A percentile compares a stretch with the other conserved stretches of the same genome.
Conservation (phyloP, 2,329 filamentous ascomycete species). For the Ampelomyces quisqualis region DNA sequence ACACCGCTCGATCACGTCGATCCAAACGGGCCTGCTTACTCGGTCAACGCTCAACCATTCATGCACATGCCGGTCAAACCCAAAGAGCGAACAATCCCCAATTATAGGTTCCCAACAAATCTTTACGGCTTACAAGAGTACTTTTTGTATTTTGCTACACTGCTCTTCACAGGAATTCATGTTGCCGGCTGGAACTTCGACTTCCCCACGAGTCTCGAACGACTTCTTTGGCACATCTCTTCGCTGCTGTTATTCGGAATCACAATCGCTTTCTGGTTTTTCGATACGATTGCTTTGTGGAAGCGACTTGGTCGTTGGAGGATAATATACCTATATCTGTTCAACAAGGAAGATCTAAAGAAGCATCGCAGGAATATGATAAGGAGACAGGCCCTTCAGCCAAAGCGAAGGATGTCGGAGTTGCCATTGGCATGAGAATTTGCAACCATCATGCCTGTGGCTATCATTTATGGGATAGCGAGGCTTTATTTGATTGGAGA, state of each 20-base stretch:
- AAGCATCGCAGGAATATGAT: conserved; percentile 8
- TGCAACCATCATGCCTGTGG: conserved; percentile 17
- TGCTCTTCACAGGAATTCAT: conserved; percentile 14
- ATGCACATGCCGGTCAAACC: conserved; percentile 20
- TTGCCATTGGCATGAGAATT: conserved; percentile 20
- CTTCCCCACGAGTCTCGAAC: conserved; percentile 11
- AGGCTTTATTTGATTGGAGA: conserved; percentile 20
- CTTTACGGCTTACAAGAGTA: conserved; percentile 18
- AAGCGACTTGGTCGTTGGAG: conserved; percentile 19
- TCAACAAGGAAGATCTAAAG: conserved; percentile 11
- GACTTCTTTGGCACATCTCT: conserved; percentile 12
- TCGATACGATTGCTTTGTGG: conserved; percentile 21
- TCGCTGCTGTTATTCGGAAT: conserved; percentile 17
- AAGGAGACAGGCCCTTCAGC: conserved; percentile 8
- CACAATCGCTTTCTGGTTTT: conserved; percentile 20
- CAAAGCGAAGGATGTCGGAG: conserved; percentile 16
- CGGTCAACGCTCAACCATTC: conserved; percentile 20
- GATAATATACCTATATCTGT: conserved; percentile 12
- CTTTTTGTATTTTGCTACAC: conserved; percentile 11
- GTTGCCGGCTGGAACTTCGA: conserved; percentile 17
- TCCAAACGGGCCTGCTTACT: conserved; percentile 14
- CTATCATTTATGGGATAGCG: conserved; percentile 20
- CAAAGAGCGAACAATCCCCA: conserved; percentile 14
- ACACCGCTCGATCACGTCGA: conserved; percentile 9
- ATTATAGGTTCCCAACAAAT: conserved; percentile 18